A percentile compares a stretch with the other conserved stretches of the same genome.
Evolutionary conservation across 2,329 filamentous ascomycete species (phyloP).

Genomic region (Epichloe bromicola): DNA sequence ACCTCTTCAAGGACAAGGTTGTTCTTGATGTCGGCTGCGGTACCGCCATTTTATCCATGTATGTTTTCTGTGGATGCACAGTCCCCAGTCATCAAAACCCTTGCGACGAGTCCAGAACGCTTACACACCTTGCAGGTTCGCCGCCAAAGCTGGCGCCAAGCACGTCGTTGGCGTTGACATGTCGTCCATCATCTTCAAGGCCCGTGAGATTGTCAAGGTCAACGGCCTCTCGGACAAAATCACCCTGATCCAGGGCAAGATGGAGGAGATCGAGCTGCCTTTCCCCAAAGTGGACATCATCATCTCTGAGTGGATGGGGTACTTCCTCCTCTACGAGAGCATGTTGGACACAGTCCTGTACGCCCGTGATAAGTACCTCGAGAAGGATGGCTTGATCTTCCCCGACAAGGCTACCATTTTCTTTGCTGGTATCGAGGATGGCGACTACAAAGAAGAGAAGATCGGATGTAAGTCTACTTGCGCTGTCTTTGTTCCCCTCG

Average conservation of each 20-base stretch:
- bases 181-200: constrained; percentile 99
- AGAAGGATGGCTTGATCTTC: constrained; percentile 83
- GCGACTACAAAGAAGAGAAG: constrained; percentile 99
- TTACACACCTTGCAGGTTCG: constrained; percentile 58
- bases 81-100: background rate
- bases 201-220: constrained; percentile 79
- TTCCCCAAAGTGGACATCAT: constrained; percentile 98
- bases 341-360: constrained; percentile 98
- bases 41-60: constrained; percentile 98
- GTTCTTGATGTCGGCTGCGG: constrained; percentile 97
- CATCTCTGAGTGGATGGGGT: constrained; percentile 99
- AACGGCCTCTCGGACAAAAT: constrained; percentile 95
- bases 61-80: constrained; percentile 23
- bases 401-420: constrained; percentile 98
- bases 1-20: constrained; percentile 71
- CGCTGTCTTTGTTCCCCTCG: background rate
- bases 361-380: constrained; percentile 83
- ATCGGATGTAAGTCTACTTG: constrained; percentile 68
- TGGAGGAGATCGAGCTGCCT: constrained; percentile 93
- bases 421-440: constrained; percentile 93
- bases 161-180: constrained; percentile 99
- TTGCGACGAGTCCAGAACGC: background rate
- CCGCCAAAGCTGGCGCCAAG: constrained; percentile 88
- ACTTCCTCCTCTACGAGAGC: constrained; percentile 96
- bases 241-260: constrained; percentile 95